Percentiles rank a stretch among this genome's conserved stretches.
phyloP scores from a whole-genome alignment of 2,329 filamentous ascomycete species.

The Ophiostoma himal-ulmi region DNA sequence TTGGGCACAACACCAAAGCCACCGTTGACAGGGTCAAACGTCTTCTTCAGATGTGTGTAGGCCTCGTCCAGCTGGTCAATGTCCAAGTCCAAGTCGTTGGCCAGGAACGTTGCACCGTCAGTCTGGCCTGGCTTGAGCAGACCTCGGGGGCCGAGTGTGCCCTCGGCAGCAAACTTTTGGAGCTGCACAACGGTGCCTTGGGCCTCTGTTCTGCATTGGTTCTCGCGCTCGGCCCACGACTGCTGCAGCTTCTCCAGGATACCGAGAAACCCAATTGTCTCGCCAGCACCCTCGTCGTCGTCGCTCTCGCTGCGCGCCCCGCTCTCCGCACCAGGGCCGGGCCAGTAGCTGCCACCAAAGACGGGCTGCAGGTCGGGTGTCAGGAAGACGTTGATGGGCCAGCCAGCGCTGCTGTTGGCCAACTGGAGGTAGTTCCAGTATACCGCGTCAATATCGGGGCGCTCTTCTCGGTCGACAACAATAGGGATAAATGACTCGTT shows the following conservation, averaged over 20 bases:
- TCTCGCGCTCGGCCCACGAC: constrained; percentile 76
- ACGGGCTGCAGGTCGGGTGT: constrained; percentile 90
- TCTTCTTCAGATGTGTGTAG: constrained; percentile 68
- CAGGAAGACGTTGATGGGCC: constrained; percentile 95
- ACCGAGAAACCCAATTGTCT: constrained; percentile 67
- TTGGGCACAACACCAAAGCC: constrained; percentile 82
- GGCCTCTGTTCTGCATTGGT: constrained; percentile 76
- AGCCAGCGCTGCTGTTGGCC: constrained; percentile 81
- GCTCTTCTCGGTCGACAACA: constrained; percentile 87
- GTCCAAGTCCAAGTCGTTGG: constrained; percentile 63
- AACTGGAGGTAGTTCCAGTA: constrained; percentile 99
- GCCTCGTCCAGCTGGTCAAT: constrained; percentile 89
- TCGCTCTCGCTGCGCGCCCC: constrained; percentile 43
- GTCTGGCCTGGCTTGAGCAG: constrained; percentile 26
- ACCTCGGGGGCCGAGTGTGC: constrained; percentile 54
- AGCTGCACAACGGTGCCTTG: constrained; percentile 76
- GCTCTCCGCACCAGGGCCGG: constrained; percentile 61
- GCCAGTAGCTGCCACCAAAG: constrained; percentile 96
- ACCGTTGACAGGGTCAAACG: constrained; percentile 72
- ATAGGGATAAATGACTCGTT: constrained; percentile 87
- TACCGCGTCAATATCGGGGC: constrained; percentile 87
- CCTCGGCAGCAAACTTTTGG: constrained; percentile 82
- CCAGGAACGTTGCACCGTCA: constrained; percentile 30
- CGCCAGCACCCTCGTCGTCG: constrained; percentile 42
- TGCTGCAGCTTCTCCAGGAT: constrained; percentile 72